Evolutionary conservation across 2,329 filamentous ascomycete species (phyloP).

Genomic region (Karstenula rhodostoma): DNA sequence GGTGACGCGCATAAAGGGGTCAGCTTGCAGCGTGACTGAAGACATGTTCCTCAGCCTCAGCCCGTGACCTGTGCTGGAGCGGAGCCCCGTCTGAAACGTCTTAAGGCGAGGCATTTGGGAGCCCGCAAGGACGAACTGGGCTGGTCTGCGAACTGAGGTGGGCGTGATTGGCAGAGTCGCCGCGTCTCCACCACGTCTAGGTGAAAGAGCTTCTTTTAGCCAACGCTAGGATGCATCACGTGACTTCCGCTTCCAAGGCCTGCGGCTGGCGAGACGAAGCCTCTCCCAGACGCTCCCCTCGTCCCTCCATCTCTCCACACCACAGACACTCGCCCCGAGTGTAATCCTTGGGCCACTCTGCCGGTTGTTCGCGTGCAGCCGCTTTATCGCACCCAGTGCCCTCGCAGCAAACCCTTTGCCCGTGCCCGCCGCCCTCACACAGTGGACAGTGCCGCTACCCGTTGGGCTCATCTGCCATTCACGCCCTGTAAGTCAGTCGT

Average conservation of each 20-base stretch:
- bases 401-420: conserved; percentile 26
- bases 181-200: conserved; percentile 9
- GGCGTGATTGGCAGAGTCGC: conserved; percentile 4
- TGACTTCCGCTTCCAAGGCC: conserved; percentile 20
- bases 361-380: conserved; percentile 42
- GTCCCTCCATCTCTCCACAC: conserved; percentile 30
- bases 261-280: conserved; percentile 22
- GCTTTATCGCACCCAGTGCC: conserved; percentile 28
- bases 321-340: conserved; percentile 33
- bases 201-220: conserved; percentile 20
- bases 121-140: background rate
- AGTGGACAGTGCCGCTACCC: conserved; percentile 36
- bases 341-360: conserved; percentile 36
- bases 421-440: conserved; percentile 22
- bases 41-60: conserved; percentile 19
- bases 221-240: conserved; percentile 18
- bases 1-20: conserved; percentile 29
- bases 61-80: conserved; percentile 20
- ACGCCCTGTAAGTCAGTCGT: conserved; percentile 51
- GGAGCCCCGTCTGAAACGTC: conserved; percentile 28
- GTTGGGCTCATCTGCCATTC: conserved; percentile 47
- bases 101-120: conserved; percentile 27
- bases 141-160: background rate
- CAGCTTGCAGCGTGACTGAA: conserved; percentile 18
- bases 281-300: conserved; percentile 24